These are phyloP conservation scores for Dissophora globulifera DNA, from an alignment of 192 early-diverging fungal genomes.

Conservation along the genomic window DNA sequence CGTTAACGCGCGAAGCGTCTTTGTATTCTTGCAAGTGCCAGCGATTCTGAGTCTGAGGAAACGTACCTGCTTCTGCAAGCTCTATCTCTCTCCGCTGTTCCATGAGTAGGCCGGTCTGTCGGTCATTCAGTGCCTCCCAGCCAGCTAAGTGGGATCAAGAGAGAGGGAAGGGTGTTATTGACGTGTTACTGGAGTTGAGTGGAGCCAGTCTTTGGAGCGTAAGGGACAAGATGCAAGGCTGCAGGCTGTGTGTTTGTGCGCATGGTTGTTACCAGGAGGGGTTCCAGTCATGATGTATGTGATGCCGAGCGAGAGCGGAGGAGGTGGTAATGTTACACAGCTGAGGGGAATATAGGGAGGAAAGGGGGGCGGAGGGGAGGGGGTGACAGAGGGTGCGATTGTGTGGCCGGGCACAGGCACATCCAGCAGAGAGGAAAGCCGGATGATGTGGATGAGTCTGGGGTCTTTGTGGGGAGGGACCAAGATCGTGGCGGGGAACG, in stretches of 20 bases:
- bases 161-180: too few relatives aligned
- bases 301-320: too few relatives aligned
- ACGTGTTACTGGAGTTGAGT: too few relatives aligned
- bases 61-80: conserved; percentile 45
- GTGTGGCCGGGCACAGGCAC: not conserved
- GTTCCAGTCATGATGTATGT: conserved; percentile 15
- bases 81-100: conserved; percentile 46
- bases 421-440: not conserved
- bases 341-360: not conserved
- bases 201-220: too few relatives aligned
- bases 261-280: conserved; percentile 12
- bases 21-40: too few relatives aligned
- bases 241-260: too few relatives aligned
- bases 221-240: too few relatives aligned
- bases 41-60: too few relatives aligned
- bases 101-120: conserved; percentile 45
- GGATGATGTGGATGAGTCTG: not conserved
- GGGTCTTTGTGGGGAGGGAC: not conserved
- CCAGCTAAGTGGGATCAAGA: too few relatives aligned
- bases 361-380: not conserved
- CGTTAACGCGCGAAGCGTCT: too few relatives aligned
- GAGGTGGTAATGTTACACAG: too few relatives aligned
- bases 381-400: not conserved
- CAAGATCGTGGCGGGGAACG: not conserved
- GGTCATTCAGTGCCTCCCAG: conserved; percentile 51